These are phyloP conservation scores for Gillenia trifoliata DNA, from an alignment of 306 rosid species.

Conservation along the genomic window DNA sequence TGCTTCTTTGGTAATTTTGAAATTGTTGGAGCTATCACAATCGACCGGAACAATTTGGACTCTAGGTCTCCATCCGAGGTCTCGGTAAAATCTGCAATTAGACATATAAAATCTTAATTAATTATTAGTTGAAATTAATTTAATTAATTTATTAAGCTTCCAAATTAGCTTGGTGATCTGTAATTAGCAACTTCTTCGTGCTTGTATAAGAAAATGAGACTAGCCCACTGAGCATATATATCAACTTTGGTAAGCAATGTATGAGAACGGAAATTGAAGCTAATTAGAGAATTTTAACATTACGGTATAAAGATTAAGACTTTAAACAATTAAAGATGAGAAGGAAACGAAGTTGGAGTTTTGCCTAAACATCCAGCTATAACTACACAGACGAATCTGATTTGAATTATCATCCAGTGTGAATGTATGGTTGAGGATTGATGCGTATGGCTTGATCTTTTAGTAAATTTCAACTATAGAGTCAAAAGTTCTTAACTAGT, in stretches of 20 bases:
- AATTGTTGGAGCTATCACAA: constrained; percentile 69
- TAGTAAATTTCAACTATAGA: neutral
- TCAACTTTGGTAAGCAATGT: neutral
- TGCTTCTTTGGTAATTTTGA: constrained; percentile 57
- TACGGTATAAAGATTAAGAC: neutral
- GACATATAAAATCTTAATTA: neutral
- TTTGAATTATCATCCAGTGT: neutral
- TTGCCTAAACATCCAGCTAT: neutral
- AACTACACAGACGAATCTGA: neutral
- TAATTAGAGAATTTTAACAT: neutral
- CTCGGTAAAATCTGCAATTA: constrained; percentile 58
- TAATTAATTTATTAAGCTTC: neutral
- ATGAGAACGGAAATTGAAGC: neutral
- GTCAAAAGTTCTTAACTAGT: neutral
- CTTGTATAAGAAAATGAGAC: too few relatives aligned
- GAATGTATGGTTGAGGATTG: neutral
- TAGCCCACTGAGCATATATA: too few relatives aligned
- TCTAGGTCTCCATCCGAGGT: constrained; percentile 78
- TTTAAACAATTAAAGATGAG: neutral
- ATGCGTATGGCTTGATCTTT: neutral
- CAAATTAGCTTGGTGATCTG: neutral
- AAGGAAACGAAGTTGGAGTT: neutral
- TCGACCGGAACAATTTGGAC: constrained; percentile 55
- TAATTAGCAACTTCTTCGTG: neutral
- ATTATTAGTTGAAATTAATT: neutral